phyloP scores from a whole-genome alignment of 2,329 filamentous ascomycete species.

The Taxawa tesnikishii region DNA sequence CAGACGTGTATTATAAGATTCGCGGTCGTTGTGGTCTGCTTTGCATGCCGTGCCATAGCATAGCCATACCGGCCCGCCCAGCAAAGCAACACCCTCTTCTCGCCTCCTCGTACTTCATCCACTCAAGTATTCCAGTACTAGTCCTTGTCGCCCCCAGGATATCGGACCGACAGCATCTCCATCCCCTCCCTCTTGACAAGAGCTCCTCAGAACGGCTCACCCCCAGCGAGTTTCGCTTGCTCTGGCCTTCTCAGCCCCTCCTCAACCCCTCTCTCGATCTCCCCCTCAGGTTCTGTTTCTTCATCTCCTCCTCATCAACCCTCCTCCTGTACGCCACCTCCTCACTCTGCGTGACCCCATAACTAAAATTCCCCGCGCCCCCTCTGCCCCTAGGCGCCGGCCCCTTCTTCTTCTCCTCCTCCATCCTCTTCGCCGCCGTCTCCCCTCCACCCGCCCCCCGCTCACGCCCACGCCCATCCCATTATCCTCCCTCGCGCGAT shows the following conservation, averaged over 20 bases:
- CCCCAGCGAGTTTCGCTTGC: slow-evolving; percentile 24
- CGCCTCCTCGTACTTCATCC: too few species aligned
- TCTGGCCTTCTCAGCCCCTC: slow-evolving; percentile 25
- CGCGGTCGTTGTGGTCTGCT: too few species aligned
- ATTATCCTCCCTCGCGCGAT: background rate
- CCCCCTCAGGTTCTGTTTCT: slow-evolving; percentile 16
- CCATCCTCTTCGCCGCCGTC: background rate
- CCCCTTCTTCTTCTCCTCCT: background rate
- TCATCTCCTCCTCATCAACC: slow-evolving; percentile 16
- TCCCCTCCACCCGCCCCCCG: background rate
- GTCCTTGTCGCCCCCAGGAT: too few species aligned
- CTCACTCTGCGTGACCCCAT: slow-evolving; percentile 17
- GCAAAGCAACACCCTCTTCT: too few species aligned
- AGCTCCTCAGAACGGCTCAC: slow-evolving; percentile 14
- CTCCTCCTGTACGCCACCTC: slow-evolving; percentile 16
- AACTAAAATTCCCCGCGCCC: slow-evolving; percentile 36
- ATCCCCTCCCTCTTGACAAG: too few species aligned
- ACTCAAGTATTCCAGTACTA: too few species aligned
- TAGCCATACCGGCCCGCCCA: too few species aligned
- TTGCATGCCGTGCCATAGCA: too few species aligned
- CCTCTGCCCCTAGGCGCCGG: slow-evolving; percentile 22
- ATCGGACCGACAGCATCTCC: too few species aligned
- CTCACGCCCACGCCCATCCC: background rate
- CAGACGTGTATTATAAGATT: too few species aligned
- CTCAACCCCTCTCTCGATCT: slow-evolving; percentile 29